These are phyloP conservation scores for Eutrema salsugineum DNA, from an alignment of 441 rosid species.

Conservation along the genomic window DNA sequence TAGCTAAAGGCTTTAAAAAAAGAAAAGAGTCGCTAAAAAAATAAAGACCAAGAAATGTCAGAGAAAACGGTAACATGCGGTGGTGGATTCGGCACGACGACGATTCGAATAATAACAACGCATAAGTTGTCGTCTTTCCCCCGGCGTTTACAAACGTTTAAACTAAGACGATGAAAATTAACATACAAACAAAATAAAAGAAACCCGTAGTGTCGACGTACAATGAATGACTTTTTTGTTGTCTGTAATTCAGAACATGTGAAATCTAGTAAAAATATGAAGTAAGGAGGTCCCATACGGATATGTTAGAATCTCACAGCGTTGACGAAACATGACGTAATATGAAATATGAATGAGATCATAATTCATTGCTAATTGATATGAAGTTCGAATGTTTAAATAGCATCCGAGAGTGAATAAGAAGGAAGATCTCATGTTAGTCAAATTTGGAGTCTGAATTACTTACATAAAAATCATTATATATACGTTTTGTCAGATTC, in stretches of 20 bases:
- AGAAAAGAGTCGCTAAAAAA: not conserved
- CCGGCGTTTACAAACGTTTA: constrained; percentile 20
- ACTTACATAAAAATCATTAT: not conserved
- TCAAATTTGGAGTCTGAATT: not conserved
- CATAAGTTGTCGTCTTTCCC: constrained; percentile 14
- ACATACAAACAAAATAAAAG: constrained; percentile 15
- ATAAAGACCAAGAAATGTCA: not conserved
- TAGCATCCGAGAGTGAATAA: not conserved
- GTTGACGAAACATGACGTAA: not conserved
- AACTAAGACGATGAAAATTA: not conserved
- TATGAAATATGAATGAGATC: not conserved
- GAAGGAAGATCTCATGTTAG: not conserved
- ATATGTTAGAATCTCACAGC: not conserved
- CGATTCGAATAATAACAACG: not conserved
- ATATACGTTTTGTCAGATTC: not conserved
- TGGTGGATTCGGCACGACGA: constrained; percentile 5
- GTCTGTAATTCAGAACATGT: constrained; percentile 2
- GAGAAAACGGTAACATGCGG: constrained; percentile 19
- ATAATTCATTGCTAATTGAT: not conserved
- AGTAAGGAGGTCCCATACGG: not conserved
- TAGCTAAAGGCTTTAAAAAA: no score
- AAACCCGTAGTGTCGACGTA: not conserved
- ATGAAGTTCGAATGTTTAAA: not conserved
- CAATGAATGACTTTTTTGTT: not conserved
- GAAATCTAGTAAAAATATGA: not conserved